Conservation (phyloP, 129 eudicot genomes). For the Scalesia atractyloides region DNA sequence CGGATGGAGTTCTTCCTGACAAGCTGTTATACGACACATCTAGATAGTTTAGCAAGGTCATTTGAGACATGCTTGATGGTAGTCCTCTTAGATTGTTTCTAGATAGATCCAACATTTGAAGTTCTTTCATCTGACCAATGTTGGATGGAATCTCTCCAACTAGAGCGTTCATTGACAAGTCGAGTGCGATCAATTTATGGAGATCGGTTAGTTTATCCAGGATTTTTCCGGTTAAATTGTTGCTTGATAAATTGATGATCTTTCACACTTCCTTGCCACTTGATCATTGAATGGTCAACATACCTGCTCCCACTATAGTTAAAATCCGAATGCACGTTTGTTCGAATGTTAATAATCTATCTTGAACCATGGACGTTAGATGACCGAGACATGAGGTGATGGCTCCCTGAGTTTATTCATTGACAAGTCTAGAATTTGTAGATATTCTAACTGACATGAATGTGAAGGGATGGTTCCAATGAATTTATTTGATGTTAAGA, state of each 20-base stretch:
- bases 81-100: no score
- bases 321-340: background rate
- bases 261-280: background rate
- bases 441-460: slow-evolving; percentile 19
- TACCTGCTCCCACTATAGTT: background rate
- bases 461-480: slow-evolving; percentile 33
- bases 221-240: background rate
- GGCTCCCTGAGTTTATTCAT: slow-evolving; percentile 32
- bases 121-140: no score
- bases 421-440: slow-evolving; percentile 47
- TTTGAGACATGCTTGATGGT: no score
- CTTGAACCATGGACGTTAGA: slow-evolving; percentile 25
- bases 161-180: background rate
- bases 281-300: background rate
- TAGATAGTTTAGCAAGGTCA: no score
- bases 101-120: no score
- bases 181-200: background rate
- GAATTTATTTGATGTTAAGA: slow-evolving; percentile 32
- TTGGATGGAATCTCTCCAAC: background rate
- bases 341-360: background rate
- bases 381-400: slow-evolving; percentile 35
- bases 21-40: no score
- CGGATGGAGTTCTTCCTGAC: no score
- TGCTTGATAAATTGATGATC: background rate
- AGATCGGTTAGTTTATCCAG: background rate